These are phyloP conservation scores for Bipolaris oryzae DNA, from an alignment of 2,329 filamentous ascomycete genomes.

Conservation along the genomic window DNA sequence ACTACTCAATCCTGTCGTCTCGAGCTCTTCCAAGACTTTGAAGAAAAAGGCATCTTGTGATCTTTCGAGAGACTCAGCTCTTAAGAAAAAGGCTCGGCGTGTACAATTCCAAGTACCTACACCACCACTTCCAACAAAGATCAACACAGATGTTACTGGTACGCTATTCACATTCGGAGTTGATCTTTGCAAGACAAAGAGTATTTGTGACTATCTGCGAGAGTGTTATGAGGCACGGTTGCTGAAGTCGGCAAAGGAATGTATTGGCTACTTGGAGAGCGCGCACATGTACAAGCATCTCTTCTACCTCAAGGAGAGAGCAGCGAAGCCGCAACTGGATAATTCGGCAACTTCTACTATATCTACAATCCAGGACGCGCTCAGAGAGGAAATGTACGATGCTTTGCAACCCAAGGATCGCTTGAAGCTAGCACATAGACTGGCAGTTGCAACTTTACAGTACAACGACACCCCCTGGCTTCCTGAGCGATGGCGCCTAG, in stretches of 20 bases:
- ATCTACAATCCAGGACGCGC: neutral
- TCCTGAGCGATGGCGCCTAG: conserved; percentile 23
- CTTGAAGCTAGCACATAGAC: conserved; percentile 25
- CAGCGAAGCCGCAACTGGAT: neutral
- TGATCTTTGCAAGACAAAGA: conserved; percentile 31
- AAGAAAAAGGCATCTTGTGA: conserved; percentile 28
- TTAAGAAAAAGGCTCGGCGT: conserved; percentile 12
- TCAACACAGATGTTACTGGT: neutral
- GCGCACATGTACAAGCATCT: neutral
- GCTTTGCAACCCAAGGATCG: conserved; percentile 19
- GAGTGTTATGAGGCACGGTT: conserved; percentile 14
- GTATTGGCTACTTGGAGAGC: conserved; percentile 28
- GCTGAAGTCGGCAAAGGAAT: conserved; percentile 7
- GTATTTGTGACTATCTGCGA: conserved; percentile 32
- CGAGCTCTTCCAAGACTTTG: conserved; percentile 3
- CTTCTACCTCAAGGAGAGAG: neutral
- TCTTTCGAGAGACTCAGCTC: neutral
- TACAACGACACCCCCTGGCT: conserved; percentile 34
- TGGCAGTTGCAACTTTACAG: conserved; percentile 24
- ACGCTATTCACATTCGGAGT: conserved; percentile 9
- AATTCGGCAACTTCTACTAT: neutral
- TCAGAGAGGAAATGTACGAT: conserved; percentile 2
- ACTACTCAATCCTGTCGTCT: neutral
- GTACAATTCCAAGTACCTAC: neutral
- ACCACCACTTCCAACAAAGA: neutral